Evolutionary conservation across 352 stramenopile species (phyloP).

Genomic region (Lagenidium giganteum): DNA sequence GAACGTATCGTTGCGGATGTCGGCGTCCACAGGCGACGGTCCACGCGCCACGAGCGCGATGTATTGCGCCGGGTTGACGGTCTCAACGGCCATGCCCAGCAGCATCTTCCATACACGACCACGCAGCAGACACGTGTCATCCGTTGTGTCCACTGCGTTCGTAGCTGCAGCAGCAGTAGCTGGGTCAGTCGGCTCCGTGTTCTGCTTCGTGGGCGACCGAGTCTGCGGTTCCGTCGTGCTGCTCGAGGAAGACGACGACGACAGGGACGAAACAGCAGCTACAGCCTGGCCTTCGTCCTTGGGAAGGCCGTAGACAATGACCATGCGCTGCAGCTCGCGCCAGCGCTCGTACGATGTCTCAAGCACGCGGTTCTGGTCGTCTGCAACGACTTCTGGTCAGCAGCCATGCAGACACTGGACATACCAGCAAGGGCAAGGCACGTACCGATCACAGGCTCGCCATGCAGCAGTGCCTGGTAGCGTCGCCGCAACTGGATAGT

Average conservation of each 20-base stretch:
- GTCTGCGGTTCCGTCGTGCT: constrained; percentile 1
- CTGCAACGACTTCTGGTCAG: constrained; percentile 3
- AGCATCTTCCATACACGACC: constrained; percentile 84
- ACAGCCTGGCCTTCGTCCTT: constrained; percentile 17
- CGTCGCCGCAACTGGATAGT: constrained; percentile 23
- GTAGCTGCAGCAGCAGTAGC: not conserved
- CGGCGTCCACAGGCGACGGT: constrained; percentile 59
- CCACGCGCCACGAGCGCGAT: constrained; percentile 50
- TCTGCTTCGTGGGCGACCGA: not conserved
- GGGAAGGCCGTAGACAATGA: constrained; percentile 61
- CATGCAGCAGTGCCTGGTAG: constrained; percentile 25
- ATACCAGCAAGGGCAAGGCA: not conserved
- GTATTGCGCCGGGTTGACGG: constrained; percentile 54
- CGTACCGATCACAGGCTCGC: constrained; percentile 25
- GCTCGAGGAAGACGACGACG: not conserved
- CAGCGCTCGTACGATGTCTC: constrained; percentile 58
- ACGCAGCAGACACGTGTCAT: constrained; percentile 40
- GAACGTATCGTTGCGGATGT: constrained; percentile 89
- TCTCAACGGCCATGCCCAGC: constrained; percentile 62
- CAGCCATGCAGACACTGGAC: constrained; percentile 3
- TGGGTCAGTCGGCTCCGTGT: not conserved
- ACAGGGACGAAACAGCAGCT: not conserved
- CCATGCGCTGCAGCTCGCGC: constrained; percentile 66
- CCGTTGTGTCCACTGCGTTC: too few species aligned
- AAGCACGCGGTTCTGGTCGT: constrained; percentile 22